Base-by-base conservation (phyloP, 176 grass and related monocot genomes). In the Musa schizocarpa region DNA sequence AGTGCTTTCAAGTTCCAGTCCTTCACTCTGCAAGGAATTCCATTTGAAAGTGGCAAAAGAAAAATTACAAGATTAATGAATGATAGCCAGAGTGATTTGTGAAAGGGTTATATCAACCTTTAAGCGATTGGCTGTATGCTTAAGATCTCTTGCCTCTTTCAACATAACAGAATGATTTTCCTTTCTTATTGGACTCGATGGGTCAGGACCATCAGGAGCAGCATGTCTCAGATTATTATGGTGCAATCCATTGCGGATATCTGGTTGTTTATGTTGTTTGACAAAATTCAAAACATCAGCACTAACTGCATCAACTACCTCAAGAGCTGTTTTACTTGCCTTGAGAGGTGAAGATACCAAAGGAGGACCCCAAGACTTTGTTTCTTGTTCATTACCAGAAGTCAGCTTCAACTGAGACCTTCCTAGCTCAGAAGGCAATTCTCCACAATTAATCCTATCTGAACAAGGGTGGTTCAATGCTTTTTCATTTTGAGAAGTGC, bases 71-170 rank as follows among this genome's bases (percentile, higher is more conserved):
- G 14, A 22, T 9, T n/a, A 11, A 13, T 13, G 69, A 53, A 55
- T 34, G 25, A n/a, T 48, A 29, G 12, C 85, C 71, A 77, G 72
- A 55, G 79, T 50, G 78, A 81, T 76, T 75, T 72, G 77, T 92
- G 77, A 43, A 11, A 75, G 76, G 76, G 71, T 43, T 66, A 73
- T 17, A 80, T 74, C 34, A 78, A 98, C 94, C 94, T 98, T 93
- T 63, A 98, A 78, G 65, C 86, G 90, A 72, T 98, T 85, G 77
- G 90, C 92, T 72, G 80, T 78, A 56, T 93, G 90, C 53, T 98
- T 98, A 48, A 98, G 77, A 90, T 82, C 82, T 70, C 88, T 84
- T 82, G 94, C 94, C 81, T 98, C 94, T 78, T 93, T 98, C 81
- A 98, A 53, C 54, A 87, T 51, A 25, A 76, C 61, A 76, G 85